A percentile compares a stretch with the other conserved stretches of the same genome.
phyloP scores from a whole-genome alignment of 2,329 filamentous ascomycete genomes.

The Drechslerella dactyloides region DNA sequence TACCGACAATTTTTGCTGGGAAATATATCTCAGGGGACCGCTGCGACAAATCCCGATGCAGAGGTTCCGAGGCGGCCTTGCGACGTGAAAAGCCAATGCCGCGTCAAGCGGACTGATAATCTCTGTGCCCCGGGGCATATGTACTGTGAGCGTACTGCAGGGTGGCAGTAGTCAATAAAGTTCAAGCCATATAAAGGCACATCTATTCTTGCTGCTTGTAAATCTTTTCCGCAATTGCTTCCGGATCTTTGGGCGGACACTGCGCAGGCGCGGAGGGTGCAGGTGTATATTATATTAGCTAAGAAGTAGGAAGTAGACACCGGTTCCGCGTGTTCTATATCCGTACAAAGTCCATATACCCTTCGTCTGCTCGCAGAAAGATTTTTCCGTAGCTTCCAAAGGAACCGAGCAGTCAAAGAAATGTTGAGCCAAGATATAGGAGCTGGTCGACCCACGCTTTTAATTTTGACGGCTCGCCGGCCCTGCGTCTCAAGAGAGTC shows the following conservation, averaged over 20 bases:
- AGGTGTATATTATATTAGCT: too few relatives aligned
- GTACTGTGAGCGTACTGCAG: not conserved
- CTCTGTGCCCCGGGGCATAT: not conserved
- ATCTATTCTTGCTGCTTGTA: not conserved
- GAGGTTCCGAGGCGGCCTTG: not conserved
- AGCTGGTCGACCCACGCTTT: not conserved
- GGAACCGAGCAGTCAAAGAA: not conserved
- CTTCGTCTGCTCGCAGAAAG: too few relatives aligned
- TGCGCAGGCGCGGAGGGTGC: not conserved
- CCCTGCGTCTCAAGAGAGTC: constrained; percentile 14
- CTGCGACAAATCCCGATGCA: not conserved
- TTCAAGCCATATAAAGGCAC: not conserved
- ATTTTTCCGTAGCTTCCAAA: too few relatives aligned
- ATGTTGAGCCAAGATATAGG: not conserved
- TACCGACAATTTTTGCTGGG: constrained; percentile 3
- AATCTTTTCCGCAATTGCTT: not conserved
- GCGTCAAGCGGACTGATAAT: not conserved
- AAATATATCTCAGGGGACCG: not conserved
- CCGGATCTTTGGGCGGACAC: not conserved
- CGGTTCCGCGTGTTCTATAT: too few relatives aligned
- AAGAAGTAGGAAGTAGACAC: too few relatives aligned
- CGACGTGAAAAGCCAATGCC: not conserved
- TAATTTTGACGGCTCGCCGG: constrained; percentile 35
- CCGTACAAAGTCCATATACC: too few relatives aligned
- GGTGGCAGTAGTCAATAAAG: not conserved